Evolutionary conservation across 1,139 yeast genomes (phyloP), one percentile per base, ranked within the genome.

Genomic region (Blastobotrys illinoisensis): DNA sequence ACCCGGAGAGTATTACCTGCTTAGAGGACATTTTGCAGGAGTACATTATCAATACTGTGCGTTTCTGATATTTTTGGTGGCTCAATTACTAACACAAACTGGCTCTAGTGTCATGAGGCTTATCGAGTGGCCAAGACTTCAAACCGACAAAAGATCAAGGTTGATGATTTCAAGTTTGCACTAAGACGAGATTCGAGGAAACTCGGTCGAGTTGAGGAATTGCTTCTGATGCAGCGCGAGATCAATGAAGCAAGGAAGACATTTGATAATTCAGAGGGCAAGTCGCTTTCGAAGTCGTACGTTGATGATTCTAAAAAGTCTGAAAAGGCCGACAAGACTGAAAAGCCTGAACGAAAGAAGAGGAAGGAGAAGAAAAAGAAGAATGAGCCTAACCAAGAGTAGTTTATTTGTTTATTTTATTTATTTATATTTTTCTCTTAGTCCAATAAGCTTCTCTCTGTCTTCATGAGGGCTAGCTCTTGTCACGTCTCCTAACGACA

Each of bases 81-180:
- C 40, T 36, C 9, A 9, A 9, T 36, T 9, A 26, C 56, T 50
- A 67, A 65, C 48, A 60, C 19, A 6, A 3, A 9, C 13, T 44
- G 5, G 63, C 21, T 24, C 55, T 63, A 56, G 58, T 83, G 86
- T 63, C 79, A 75, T 58, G 83, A 79, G 52, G 85, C 87, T 0
- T 74, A 81, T 1, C 73, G 80, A 13, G 78, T 78, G 54, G 80
- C 83, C 1, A 70, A 74, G 21, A 74, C 77, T 0, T 75, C 79
- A 18, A 84, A 85, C 48, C 77, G 95, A 49, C 81, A 81, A 53
- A 83, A 95, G 68, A 82, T 91, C 59, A 32, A 86, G 64, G 85
- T 90, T 53, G 96, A 89, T 58, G 98, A 91, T 68, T 83, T 91
- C 72, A 88, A 86, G 62, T 89, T 89, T 72, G 95, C 89, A 0